These are phyloP conservation scores for Fennellomyces sp. DNA, from an alignment of 371 early-diverging fungal genomes.

Conservation along the genomic window DNA sequence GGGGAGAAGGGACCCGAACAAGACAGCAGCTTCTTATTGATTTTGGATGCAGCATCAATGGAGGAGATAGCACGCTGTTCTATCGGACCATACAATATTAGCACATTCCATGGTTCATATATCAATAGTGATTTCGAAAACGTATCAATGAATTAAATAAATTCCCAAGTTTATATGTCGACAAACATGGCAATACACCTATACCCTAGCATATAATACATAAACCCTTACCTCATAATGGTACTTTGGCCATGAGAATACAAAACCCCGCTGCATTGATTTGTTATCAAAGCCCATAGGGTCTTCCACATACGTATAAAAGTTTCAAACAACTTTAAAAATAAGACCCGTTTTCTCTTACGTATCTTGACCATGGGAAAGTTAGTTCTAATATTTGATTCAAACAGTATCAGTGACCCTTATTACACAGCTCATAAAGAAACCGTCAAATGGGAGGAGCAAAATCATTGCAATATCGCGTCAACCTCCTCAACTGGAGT, in stretches of 20 bases:
- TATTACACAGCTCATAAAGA: background rate
- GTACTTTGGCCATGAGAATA: too few species aligned
- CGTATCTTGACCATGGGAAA: too few species aligned
- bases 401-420: too few species aligned
- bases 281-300: too few species aligned
- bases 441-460: constrained; percentile 1
- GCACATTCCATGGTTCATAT: constrained; percentile 60
- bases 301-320: too few species aligned
- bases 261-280: too few species aligned
- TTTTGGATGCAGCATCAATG: constrained; percentile 61
- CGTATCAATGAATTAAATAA: constrained; percentile 28
- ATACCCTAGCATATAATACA: too few species aligned
- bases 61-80: constrained; percentile 52
- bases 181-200: background rate
- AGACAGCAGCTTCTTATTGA: constrained; percentile 50
- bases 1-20: constrained; percentile 2
- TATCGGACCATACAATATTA: constrained; percentile 47
- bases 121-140: constrained; percentile 36
- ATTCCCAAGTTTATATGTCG: background rate
- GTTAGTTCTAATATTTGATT: too few species aligned
- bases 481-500: constrained; percentile 14
- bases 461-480: constrained; percentile 17
- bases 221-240: too few species aligned
- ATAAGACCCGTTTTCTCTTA: too few species aligned
- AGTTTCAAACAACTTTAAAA: too few species aligned